A percentile compares a stretch with the other conserved stretches of the same genome.
Evolutionary conservation across 1,284 basidiomycete species (phyloP).

Genomic region (Puccinia horiana): DNA sequence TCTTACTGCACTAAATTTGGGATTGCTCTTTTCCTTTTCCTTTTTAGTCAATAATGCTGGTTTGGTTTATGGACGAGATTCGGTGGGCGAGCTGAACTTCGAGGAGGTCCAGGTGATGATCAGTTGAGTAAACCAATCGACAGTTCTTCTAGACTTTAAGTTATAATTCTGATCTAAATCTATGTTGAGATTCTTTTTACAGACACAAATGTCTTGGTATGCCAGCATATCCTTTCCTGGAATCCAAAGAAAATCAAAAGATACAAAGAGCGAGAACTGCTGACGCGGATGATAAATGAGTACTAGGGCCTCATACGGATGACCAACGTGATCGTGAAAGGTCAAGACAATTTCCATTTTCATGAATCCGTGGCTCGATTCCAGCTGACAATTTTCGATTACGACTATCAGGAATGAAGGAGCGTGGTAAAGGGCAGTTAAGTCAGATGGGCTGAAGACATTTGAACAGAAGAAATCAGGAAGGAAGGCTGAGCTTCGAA

Average conservation of each 20-base stretch:
- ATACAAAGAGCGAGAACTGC: not conserved
- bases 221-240: not conserved
- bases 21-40: not conserved
- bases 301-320: constrained; percentile 42
- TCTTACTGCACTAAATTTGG: not conserved
- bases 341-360: not conserved
- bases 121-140: constrained; percentile 34
- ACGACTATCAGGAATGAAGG: constrained; percentile 75
- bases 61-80: constrained; percentile 42
- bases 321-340: constrained; percentile 46
- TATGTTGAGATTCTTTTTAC: not conserved
- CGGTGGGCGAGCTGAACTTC: constrained; percentile 43
- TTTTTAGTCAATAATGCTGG: constrained; percentile 40
- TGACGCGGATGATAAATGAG: not conserved
- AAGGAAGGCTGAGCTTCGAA: not conserved
- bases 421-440: constrained; percentile 74
- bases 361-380: constrained; percentile 29
- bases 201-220: constrained; percentile 46
- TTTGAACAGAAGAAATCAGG: not conserved
- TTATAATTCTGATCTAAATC: not conserved
- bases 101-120: constrained; percentile 47
- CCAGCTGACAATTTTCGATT: constrained; percentile 42
- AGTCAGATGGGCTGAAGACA: not conserved
- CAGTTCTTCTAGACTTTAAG: not conserved
- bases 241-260: not conserved